Base-by-base conservation (phyloP, 495 filamentous ascomycete species). In the Hyaloscypha hepaticicola region DNA sequence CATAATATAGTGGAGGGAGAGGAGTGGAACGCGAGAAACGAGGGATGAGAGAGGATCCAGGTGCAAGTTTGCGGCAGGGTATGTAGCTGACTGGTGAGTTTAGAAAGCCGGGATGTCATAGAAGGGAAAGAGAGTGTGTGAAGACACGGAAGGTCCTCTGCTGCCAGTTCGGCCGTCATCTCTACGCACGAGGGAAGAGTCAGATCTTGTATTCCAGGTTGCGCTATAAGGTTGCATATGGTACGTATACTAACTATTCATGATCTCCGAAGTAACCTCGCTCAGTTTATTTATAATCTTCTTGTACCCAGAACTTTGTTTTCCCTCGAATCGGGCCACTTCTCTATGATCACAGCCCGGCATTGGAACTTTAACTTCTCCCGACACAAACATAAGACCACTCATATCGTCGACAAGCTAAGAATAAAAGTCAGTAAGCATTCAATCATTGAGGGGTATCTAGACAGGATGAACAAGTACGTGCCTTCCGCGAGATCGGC, bases 31-130 rank as follows among this genome's bases (percentile, higher is more conserved):
- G 68, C 56, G 12, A 58, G 8, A 63, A 81, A 85, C 11, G 75
- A 61, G 1, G 72, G 53, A 11, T 74, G 71, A 1, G 67, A 57
- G 3, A 82, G 66, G 19, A 87, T 61, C 83, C 83, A 87, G 61
- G 52, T 27, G 60, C 82, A 85, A 27, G 82, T 62, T 28, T 26
- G 16, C n/a, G 53, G 25, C 2, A 34, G 60, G 53, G n/a, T n/a
- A n/a, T n/a, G n/a, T n/a, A n/a, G 27, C 26, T 24, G 16, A 7
- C n/a, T n/a, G 6, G 19, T 8, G 53, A 31, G 26, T 5, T n/a
- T n/a, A n/a, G n/a, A 29, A 24, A 27, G 31, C 5, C 53, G 53
- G 21, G 28, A 14, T 9, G 26, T 22, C 25, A 56, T 22, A 19
- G 56, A 38, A n/a, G 25, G 26, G 48, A 62, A 62, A 24, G 49